Evolutionary conservation across 2,329 filamentous ascomycete genomes (phyloP), one percentile per base, ranked within the genome.

Genomic region (Phoma sp.): DNA sequence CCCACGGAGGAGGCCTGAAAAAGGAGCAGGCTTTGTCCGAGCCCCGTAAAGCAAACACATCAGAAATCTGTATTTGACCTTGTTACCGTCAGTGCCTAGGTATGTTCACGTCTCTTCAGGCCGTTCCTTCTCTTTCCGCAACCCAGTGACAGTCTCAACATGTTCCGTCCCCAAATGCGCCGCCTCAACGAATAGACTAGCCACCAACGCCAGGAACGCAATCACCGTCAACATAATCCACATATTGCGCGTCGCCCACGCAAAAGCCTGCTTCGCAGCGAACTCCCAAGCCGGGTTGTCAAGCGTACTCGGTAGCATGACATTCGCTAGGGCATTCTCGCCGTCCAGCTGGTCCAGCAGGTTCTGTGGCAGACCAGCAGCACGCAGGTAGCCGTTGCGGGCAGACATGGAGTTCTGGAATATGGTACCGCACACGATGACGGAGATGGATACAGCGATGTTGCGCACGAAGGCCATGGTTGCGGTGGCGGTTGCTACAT

Each of bases 381-480:
- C 67, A 3, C 43, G 77, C 65, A 61, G 87, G 76, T 12, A 66
- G 61, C 74, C 67, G 10, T 78, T 77, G 58, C 84, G 82, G 44
- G 74, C 78, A 59, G 85, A 76, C 86, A 92, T 90, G 43, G 82
- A 79, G 60, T 82, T 83, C 50, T 82, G 79, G 57, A 84, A 82
- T 4, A 84, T 77, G 0, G 82, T 80, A 1, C 79, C 77, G 9
- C 80, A 80, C 4, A 83, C 71, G 1, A 84, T 80, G 9, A 82
- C 74, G 0, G 78, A 81, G 32, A 82, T 76, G 0, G 80, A 74
- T 0, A 79, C 76, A 0, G 77, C 77, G 6, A 83, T 63, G 38
- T 74, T 77, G 6, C 78, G 74, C 12, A 78, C 62, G 56, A 85
- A 83, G 0, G 76, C 77, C 4, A 84, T 70, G 0, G 82, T 82